Percentiles rank a stretch among this genome's conserved stretches.
phyloP scores from a whole-genome alignment of 805 yeast genomes.

The Nakazawaea wyomingensis region DNA sequence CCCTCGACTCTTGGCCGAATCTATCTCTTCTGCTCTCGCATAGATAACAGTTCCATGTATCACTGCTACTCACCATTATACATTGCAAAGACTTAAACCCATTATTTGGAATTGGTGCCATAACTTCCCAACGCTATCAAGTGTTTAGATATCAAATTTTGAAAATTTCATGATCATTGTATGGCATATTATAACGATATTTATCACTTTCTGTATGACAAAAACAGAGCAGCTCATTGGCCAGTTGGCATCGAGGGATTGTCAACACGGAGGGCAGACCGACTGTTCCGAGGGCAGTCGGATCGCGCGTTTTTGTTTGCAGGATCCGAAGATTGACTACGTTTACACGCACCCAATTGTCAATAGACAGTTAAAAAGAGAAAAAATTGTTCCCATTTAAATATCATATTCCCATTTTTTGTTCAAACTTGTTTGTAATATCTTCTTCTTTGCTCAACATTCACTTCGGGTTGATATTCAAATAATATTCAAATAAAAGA shows the following conservation, averaged over 20 bases:
- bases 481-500: background rate
- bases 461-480: background rate
- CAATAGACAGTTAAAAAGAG: background rate
- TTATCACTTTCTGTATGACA: no score
- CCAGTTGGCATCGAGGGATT: background rate
- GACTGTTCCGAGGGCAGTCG: background rate
- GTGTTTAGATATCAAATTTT: no score
- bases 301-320: background rate
- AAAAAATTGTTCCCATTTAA: background rate
- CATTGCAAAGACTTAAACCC: no score
- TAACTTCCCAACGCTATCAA: no score
- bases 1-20: background rate
- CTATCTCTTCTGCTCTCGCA: no score
- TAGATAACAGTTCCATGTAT: no score
- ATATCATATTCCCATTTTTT: slow-evolving; percentile 1
- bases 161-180: no score
- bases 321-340: background rate
- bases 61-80: no score
- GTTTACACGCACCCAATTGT: background rate
- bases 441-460: background rate
- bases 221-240: slow-evolving; percentile 1
- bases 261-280: no score
- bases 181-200: no score
- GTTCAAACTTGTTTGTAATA: background rate
- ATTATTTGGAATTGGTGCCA: no score